Evolutionary conservation across 2,329 filamentous ascomycete genomes (phyloP).

Genomic region (Arachnomyces sp.): DNA sequence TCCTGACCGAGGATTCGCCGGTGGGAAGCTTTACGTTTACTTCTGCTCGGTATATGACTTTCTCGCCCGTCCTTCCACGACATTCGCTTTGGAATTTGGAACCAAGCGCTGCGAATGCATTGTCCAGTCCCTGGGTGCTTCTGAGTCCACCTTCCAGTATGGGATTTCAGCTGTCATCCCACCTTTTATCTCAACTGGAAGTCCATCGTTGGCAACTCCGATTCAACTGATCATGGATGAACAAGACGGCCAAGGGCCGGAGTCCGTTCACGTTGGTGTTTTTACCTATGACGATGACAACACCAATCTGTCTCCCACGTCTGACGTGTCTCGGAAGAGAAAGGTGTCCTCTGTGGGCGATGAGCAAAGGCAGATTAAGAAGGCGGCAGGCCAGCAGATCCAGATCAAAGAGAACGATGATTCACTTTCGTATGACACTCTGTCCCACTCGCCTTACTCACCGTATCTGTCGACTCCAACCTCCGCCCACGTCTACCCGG

Average conservation of each 20-base stretch:
- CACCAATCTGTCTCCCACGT: constrained; percentile 28
- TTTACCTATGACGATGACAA: constrained; percentile 53
- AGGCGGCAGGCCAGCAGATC: constrained; percentile 40
- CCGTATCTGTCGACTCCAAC: constrained; percentile 45
- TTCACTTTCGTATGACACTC: constrained; percentile 46
- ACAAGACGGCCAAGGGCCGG: constrained; percentile 44
- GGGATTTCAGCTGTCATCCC: constrained; percentile 66
- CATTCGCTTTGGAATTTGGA: constrained; percentile 69
- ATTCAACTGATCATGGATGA: constrained; percentile 55
- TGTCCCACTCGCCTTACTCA: constrained; percentile 42
- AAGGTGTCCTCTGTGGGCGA: constrained; percentile 48
- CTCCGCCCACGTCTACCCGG: constrained; percentile 32
- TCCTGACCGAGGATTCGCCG: constrained; percentile 60
- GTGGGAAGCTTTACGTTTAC: constrained; percentile 65
- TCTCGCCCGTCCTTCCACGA: constrained; percentile 44
- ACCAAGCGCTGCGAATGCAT: constrained; percentile 62
- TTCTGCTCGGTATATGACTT: constrained; percentile 71
- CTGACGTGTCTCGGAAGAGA: constrained; percentile 46
- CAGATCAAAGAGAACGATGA: constrained; percentile 44
- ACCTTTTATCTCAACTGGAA: constrained; percentile 51
- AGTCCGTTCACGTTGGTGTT: constrained; percentile 50
- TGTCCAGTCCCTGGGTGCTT: constrained; percentile 52
- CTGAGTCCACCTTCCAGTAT: constrained; percentile 60
- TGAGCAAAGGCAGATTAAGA: constrained; percentile 44
- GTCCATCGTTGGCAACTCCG: constrained; percentile 49